Evolutionary conservation across 2,329 filamentous ascomycete species (phyloP), one percentile per base, ranked within the genome.

Genomic region (Chaetomiaceae sp.): DNA sequence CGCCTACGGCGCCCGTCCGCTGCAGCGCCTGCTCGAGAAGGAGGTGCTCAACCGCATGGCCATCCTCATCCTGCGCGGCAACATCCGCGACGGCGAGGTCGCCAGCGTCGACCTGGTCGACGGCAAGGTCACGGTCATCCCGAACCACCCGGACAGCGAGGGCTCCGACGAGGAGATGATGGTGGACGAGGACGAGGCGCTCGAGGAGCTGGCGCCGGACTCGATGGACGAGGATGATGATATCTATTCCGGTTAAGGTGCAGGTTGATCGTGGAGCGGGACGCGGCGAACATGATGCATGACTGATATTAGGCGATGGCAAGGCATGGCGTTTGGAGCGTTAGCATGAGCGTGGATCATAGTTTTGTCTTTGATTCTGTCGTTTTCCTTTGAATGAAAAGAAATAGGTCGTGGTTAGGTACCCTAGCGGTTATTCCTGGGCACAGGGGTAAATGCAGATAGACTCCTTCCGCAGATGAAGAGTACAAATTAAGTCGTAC

Each of bases 11-110:
- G 93, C 93, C 33, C 79, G 93, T 48, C 93, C 93, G 29, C 72
- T 98, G 18, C 81, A 84, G 15, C 79, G 93, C 43, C 79, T 98
- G 49, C 96, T 98, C 58, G 93, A 98, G 73, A 93, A 93, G 69
- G 93, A 98, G 67, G 88, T 98, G 3, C 81, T 98, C 60, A 98
- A 98, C 68, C 83, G 84, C 40, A 73, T 98, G 53, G 93, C 93
- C 2, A 86, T 98, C 33, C 77, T 97, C 53, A 94, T 98, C 53
- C 75, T 98, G 19, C 80, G 89, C 53, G 88, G 88, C 53, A 82
- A 79, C 45, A 83, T 98, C 63, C 80, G 77, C 57, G 91, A 98
- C 56, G 90, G 90, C 35, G 93, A 98, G 70, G 70, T 67, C 2
- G 93, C 93, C 1, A 74, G 78, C 20, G 88, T 97, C 19, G 81